Conservation (phyloP, 1,284 basidiomycete genomes). For the Cronartium quercuum region DNA sequence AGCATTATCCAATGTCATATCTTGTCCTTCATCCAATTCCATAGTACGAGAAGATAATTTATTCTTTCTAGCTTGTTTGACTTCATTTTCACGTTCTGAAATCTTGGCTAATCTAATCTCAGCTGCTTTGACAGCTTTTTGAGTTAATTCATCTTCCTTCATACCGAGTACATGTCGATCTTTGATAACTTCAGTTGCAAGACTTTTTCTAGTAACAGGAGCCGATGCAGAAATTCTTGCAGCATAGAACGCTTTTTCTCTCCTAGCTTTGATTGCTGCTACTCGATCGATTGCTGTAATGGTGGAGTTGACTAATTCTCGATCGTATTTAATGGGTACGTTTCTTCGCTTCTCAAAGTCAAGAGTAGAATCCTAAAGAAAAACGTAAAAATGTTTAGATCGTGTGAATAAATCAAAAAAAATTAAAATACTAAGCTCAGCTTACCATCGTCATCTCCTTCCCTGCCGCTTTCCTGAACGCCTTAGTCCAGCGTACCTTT, state of each 20-base stretch:
- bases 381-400: background rate
- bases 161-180: constrained; percentile 32
- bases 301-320: constrained; percentile 87
- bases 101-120: constrained; percentile 20
- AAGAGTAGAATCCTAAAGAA: constrained; percentile 81
- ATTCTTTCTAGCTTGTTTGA: background rate
- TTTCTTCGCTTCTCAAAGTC: constrained; percentile 99
- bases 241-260: constrained; percentile 83
- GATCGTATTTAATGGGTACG: constrained; percentile 94
- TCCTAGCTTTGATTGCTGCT: constrained; percentile 79
- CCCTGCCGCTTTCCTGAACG: constrained; percentile 95
- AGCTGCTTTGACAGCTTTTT: constrained; percentile 35
- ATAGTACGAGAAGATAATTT: background rate
- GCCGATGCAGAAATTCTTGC: constrained; percentile 34
- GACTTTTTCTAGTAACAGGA: constrained; percentile 31
- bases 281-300: constrained; percentile 95
- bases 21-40: background rate
- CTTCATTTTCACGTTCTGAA: constrained; percentile 3
- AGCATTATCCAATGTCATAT: background rate
- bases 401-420: constrained; percentile 1
- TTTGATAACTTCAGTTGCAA: constrained; percentile 33
- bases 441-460: constrained; percentile 99
- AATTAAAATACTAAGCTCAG: constrained; percentile 38
- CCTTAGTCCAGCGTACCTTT: constrained; percentile 99
- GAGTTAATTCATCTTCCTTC: constrained; percentile 26